Base-by-base conservation (phyloP, 192 early-diverging fungal genomes). In the Spizellomyces punctatus region DNA sequence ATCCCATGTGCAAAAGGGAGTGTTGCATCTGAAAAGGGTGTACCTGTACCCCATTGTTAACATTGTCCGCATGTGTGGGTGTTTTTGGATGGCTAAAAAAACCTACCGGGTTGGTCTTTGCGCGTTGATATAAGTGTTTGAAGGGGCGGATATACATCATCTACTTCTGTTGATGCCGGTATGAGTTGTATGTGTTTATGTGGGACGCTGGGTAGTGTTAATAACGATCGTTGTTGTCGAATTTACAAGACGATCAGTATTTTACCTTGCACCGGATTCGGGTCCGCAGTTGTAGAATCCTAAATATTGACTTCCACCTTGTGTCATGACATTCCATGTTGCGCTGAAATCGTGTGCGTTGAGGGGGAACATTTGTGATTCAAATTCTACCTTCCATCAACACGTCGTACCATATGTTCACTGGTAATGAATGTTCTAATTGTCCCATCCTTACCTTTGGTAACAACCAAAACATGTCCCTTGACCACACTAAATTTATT, bases 181-280 rank as follows among this genome's bases (percentile, higher is more conserved):
- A 90, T 67, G 17, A 89, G 41, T 78, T 90, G 89, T n/a, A 88
- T 22, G 56, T 90, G 89, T 62, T 89, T 89, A 74, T 90, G 89
- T 16, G 86, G 87, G 60, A 77, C 71, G 58, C 75, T 74, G 41
- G 41, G 36, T n/a, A 59, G 27, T 36, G 27, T 36, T 36, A 36
- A 36, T 36, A 36, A 36, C 27, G 27, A 36, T 36, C 3, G 27
- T 36, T 36, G 0, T 36, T 36, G 0, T 3, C 3, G 27, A 3
- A 2, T 36, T 36, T 36, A 2, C 27, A 36, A 36, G 27, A 0
- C 3, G 27, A 36, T 17, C 3, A 64, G 21, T n/a, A 75, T 63
- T 63, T 75, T 73, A 60, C 83, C 85, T 70, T 75, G 89, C 79
- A 75, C 86, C 78, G 36, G 77, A 63, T 67, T 85, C 49, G 58